phyloP scores from a whole-genome alignment of 2,329 filamentous ascomycete genomes.

The Nothophoma quercina region DNA sequence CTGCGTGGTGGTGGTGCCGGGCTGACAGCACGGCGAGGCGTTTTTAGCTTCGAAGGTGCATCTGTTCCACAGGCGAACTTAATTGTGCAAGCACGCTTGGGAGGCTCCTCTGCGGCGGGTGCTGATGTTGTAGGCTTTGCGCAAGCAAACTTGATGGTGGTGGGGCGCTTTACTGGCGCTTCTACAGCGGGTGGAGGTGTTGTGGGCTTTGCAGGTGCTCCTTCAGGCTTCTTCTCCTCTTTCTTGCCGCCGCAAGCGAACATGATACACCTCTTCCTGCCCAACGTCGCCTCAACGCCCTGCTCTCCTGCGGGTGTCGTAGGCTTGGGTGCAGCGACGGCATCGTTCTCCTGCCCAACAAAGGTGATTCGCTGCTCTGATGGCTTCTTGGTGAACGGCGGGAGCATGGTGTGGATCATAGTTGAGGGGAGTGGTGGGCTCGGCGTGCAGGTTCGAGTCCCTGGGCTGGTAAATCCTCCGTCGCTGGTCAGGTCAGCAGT shows the following conservation, averaged over 20 bases:
- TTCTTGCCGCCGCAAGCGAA: slow-evolving; percentile 77
- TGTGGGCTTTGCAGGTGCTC: slow-evolving; percentile 28
- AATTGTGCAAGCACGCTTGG: slow-evolving; percentile 68
- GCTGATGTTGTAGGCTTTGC: slow-evolving; percentile 3
- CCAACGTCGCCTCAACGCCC: slow-evolving; percentile 68
- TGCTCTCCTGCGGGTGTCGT: slow-evolving; percentile 56
- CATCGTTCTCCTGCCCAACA: slow-evolving; percentile 42
- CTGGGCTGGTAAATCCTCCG: slow-evolving; percentile 86
- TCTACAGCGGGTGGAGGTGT: slow-evolving; percentile 31
- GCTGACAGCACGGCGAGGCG: slow-evolving; percentile 54
- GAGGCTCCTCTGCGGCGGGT: slow-evolving; percentile 42
- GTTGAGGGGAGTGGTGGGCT: slow-evolving; percentile 80
- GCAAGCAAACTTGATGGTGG: slow-evolving; percentile 78
- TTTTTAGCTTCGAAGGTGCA: slow-evolving; percentile 42
- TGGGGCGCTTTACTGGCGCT: slow-evolving; percentile 62
- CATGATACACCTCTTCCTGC: slow-evolving; percentile 87
- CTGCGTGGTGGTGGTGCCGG: slow-evolving; percentile 49
- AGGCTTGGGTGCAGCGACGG: slow-evolving; percentile 20
- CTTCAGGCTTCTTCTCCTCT: slow-evolving; percentile 49
- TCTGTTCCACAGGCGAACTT: slow-evolving; percentile 76
- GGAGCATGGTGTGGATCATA: slow-evolving; percentile 49
- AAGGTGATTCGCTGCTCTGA: slow-evolving; percentile 49
- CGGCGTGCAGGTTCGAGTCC: slow-evolving; percentile 79
- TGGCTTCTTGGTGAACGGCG: slow-evolving; percentile 48
- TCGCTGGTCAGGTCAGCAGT: slow-evolving; percentile 95